Evolutionary conservation across 257 asterid genomes (phyloP).

Genomic region (Agastache rugosa): DNA sequence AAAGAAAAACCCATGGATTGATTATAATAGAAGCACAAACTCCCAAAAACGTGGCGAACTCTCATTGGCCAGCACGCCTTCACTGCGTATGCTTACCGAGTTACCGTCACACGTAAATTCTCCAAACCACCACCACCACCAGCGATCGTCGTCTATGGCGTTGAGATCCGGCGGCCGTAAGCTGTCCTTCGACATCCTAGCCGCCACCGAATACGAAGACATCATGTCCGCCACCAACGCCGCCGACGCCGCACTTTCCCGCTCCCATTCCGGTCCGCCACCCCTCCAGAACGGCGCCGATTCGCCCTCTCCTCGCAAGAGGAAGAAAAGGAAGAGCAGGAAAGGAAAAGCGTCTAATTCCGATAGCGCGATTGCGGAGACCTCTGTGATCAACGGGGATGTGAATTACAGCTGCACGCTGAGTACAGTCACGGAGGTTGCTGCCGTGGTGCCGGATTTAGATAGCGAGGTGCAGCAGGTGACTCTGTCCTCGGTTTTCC

Average conservation of each 20-base stretch:
- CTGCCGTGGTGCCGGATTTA: constrained; percentile 41
- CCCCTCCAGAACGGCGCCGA: constrained; percentile 35
- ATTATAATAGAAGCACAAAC: not conserved
- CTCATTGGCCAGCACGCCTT: constrained; percentile 17
- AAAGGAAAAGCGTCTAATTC: constrained; percentile 39
- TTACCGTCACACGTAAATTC: constrained; percentile 26
- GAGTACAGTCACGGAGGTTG: constrained; percentile 50
- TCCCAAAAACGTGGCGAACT: constrained; percentile 25
- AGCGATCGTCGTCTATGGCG: constrained; percentile 50
- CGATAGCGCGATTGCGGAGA: constrained; percentile 29
- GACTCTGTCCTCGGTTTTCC: constrained; percentile 46
- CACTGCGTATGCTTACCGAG: constrained; percentile 26
- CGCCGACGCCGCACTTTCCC: constrained; percentile 36
- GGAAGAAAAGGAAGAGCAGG: constrained; percentile 53
- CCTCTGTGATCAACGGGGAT: constrained; percentile 42
- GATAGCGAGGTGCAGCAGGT: constrained; percentile 47
- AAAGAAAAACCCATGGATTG: not conserved
- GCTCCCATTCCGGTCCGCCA: constrained; percentile 64
- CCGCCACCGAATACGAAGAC: constrained; percentile 49
- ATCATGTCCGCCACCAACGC: constrained; percentile 23
- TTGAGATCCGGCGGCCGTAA: constrained; percentile 62
- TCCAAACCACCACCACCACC: constrained; percentile 26
- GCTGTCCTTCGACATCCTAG: constrained; percentile 67
- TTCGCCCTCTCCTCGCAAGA: constrained; percentile 44
- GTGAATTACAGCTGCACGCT: constrained; percentile 47